A percentile compares a stretch with the other conserved stretches of the same genome.
Evolutionary conservation across 768 basidiomycete genomes (phyloP).

Genomic region (Termitomyces sp.): DNA sequence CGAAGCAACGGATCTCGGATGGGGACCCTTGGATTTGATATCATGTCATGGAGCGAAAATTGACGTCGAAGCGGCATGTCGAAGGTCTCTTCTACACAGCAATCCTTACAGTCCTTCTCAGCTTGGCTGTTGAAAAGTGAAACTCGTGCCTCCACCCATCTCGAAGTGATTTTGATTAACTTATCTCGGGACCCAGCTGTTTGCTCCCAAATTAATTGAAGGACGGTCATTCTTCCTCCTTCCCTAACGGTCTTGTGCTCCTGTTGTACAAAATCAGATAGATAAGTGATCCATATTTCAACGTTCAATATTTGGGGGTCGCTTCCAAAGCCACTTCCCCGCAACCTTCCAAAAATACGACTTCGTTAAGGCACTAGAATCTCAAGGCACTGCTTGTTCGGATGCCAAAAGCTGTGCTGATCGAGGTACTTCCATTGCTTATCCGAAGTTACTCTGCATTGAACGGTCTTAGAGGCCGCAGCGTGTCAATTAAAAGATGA

Average conservation of each 20-base stretch:
- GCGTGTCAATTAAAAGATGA: no score
- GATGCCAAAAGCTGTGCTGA: not conserved
- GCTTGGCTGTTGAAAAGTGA: not conserved
- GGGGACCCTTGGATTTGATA: not conserved
- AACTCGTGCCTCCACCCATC: not conserved
- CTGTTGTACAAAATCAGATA: not conserved
- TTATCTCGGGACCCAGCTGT: not conserved
- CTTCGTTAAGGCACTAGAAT: not conserved
- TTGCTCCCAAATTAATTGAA: not conserved
- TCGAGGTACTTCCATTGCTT: not conserved
- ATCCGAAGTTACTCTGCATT: not conserved
- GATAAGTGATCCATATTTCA: not conserved
- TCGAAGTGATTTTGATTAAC: not conserved
- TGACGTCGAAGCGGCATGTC: not conserved
- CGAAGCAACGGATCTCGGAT: not conserved
- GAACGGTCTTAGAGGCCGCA: not conserved
- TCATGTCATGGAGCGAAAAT: not conserved
- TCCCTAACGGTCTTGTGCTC: not conserved
- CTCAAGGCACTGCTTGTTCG: not conserved
- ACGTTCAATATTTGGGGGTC: not conserved
- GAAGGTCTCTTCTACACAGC: not conserved
- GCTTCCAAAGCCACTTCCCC: not conserved
- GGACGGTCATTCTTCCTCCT: not conserved
- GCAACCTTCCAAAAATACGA: not conserved
- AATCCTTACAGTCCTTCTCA: not conserved